Evolutionary conservation across 352 stramenopile species (phyloP).

Genomic region (Hyaloperonospora arabidopsidis): DNA sequence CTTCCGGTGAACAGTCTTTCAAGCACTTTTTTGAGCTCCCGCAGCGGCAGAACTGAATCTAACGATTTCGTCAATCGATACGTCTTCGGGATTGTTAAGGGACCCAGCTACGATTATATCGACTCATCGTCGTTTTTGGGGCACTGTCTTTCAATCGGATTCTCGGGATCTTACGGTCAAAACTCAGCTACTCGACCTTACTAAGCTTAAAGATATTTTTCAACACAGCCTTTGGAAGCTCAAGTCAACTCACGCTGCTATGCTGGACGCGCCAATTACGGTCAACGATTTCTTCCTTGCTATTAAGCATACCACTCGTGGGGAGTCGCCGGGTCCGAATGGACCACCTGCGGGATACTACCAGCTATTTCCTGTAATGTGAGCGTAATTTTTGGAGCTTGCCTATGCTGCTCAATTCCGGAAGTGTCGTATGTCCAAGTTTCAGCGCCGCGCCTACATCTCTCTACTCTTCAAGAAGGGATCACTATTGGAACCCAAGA

Average conservation of each 20-base stretch:
- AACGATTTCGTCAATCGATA: slow-evolving; percentile 5
- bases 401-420: background rate
- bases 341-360: background rate
- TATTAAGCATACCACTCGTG: background rate
- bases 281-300: background rate
- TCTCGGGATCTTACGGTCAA: background rate
- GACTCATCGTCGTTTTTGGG: slow-evolving; percentile 1
- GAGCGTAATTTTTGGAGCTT: background rate
- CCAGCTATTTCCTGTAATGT: background rate
- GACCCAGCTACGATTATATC: slow-evolving; percentile 4
- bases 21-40: background rate
- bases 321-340: background rate
- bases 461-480: background rate
- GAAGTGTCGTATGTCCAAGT: background rate
- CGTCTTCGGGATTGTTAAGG: background rate
- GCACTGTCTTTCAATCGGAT: slow-evolving; percentile 4
- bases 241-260: background rate
- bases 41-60: background rate
- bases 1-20: background rate
- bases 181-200: background rate
- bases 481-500: background rate
- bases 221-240: background rate
- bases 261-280: background rate
- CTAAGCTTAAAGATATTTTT: slow-evolving; percentile 1
- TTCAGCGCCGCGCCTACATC: background rate